Conservation (phyloP, 2,329 filamentous ascomycete species). For the Tolypocladium sp. region DNA sequence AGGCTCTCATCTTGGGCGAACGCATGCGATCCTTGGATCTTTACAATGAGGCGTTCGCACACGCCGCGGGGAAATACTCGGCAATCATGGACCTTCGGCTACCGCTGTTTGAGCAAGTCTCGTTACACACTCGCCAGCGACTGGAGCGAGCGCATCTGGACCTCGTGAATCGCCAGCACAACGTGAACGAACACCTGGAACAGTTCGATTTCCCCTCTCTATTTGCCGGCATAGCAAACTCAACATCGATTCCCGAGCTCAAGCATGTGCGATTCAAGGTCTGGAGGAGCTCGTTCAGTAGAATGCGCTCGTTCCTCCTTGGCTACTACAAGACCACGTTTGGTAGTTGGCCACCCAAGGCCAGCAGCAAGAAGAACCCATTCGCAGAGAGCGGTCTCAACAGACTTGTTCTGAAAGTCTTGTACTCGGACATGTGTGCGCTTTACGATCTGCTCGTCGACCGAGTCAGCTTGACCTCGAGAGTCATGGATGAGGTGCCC, state of each 20-base stretch:
- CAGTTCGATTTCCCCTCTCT: constrained; percentile 87
- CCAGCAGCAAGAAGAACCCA: constrained; percentile 82
- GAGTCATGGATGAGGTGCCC: constrained; percentile 60
- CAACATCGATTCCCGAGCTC: constrained; percentile 66
- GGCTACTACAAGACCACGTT: constrained; percentile 53
- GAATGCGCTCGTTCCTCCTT: constrained; percentile 65
- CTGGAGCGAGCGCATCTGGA: constrained; percentile 77
- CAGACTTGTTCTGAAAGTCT: constrained; percentile 66
- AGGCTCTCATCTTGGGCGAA: constrained; percentile 83
- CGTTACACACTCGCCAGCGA: constrained; percentile 62
- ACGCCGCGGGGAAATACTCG: constrained; percentile 80
- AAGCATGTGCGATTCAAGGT: constrained; percentile 73
- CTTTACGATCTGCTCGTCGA: constrained; percentile 87
- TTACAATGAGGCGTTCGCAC: constrained; percentile 87
- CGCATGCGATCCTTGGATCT: constrained; percentile 71
- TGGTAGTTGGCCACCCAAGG: constrained; percentile 80
- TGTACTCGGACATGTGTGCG: constrained; percentile 79
- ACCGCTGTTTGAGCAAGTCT: constrained; percentile 62
- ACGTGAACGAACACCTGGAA: constrained; percentile 63
- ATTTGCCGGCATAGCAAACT: constrained; percentile 81
- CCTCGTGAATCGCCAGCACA: constrained; percentile 61
- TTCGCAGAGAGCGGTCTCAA: constrained; percentile 83
- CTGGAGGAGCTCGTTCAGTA: constrained; percentile 69
- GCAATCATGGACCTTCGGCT: constrained; percentile 58
- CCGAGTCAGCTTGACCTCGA: constrained; percentile 65